These are phyloP conservation scores for Raddia distichophylla DNA, from an alignment of 176 grass and related monocot species.

Conservation along the genomic window DNA sequence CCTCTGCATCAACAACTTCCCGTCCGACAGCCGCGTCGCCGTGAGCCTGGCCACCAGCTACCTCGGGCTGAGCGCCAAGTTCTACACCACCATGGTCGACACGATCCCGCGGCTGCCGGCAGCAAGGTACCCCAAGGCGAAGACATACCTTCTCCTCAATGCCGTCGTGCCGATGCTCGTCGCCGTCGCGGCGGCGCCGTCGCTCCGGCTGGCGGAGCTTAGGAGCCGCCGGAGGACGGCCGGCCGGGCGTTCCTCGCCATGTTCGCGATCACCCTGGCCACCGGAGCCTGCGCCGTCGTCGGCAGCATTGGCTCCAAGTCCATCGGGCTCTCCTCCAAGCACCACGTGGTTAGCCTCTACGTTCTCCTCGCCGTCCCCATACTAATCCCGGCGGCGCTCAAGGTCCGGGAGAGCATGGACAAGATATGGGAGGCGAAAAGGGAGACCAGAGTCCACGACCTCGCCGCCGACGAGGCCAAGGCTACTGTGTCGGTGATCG, in stretches of 20 bases:
- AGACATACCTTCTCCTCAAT: conserved; percentile 88
- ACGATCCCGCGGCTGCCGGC: conserved; percentile 24
- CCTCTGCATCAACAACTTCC: conserved; percentile 87
- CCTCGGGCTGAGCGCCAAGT: conserved; percentile 88
- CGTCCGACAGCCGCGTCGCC: conserved; percentile 68
- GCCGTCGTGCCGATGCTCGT: conserved; percentile 69
- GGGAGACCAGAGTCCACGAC: conserved; percentile 76
- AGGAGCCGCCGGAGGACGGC: conserved; percentile 4
- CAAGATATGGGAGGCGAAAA: conserved; percentile 50
- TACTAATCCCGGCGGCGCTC: conserved; percentile 63
- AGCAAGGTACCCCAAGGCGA: conserved; percentile 30
- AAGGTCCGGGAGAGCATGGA: conserved; percentile 48
- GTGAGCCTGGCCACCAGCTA: conserved; percentile 88
- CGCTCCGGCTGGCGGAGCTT: conserved; percentile 51
- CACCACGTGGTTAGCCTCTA: conserved; percentile 70
- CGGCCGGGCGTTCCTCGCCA: conserved; percentile 57
- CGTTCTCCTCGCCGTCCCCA: conserved; percentile 57
- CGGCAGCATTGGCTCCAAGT: conserved; percentile 63
- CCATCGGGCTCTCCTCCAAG: conserved; percentile 49
- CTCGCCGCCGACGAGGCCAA: conserved; percentile 50
- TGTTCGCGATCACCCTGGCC: conserved; percentile 80
- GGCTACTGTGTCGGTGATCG: conserved; percentile 36
- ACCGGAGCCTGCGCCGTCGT: conserved; percentile 76
- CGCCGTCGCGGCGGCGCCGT: conserved; percentile 54
- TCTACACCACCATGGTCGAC: conserved; percentile 67